Evolutionary conservation across 1,284 basidiomycete genomes (phyloP), one percentile per base, ranked within the genome.

Genomic region (Cryptococcus deneoformans): DNA sequence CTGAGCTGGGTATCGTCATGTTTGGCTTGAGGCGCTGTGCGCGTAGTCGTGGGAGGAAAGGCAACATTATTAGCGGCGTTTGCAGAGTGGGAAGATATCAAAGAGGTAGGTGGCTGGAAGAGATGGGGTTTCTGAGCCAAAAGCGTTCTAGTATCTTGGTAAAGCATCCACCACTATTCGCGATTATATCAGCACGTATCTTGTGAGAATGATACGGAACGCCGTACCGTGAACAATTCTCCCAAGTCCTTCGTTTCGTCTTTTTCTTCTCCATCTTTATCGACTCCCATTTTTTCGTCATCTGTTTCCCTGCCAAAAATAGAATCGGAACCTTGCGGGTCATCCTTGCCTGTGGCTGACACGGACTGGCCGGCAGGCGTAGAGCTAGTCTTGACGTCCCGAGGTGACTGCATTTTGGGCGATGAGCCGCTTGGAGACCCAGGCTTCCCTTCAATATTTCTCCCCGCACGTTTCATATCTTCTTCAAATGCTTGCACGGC

Each of bases 21-120:
- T 34, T 56, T 52, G 35, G 52, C 51, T n/a, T 49, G 52, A n/a
- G 49, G 48, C 12, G 61, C 54, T 20, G 63, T 56, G n/a, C 61
- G 55, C 16, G 62, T 54, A 11, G 63, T 61, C 2, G 54, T 60
- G 20, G 58, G 56, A 3, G 64, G 57, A 29, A 50, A 44, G 2
- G 61, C 62, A 3, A 57, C 48, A 11, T 60, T 59, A 44, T 61
- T 59, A 2, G 61, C 57, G 10, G 59, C 39, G 6, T 58, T 58
- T 6, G 60, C 60, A 6, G 63, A 58, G 12, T 60, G 56, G 16
- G 58, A 46, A 16, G 46, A 36, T 38, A 34, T 46, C 29, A 46
- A 39, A 6, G 53, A 53, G 36, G 42, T 29, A 11, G 51, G 53
- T 4, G n/a, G 36, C 29, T 24, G 24, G 34, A 34, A 51, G 8